These are phyloP conservation scores for Saposhnikovia divaricata DNA, from an alignment of 129 eudicot species.

Conservation along the genomic window DNA sequence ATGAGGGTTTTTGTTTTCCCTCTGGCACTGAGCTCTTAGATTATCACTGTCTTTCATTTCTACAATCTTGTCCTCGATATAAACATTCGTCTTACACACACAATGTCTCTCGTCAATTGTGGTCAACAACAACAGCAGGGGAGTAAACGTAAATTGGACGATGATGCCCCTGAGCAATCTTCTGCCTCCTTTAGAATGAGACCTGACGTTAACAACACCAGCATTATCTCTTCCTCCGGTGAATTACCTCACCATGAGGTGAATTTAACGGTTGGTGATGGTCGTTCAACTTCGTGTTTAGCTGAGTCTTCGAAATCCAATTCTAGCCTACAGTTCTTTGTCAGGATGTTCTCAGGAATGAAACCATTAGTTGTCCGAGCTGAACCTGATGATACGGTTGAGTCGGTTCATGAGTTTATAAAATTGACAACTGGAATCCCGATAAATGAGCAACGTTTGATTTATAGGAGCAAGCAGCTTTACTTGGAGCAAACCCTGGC, in stretches of 20 bases:
- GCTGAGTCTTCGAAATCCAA: background rate
- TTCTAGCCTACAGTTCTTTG: slow-evolving; percentile 52
- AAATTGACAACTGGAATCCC: slow-evolving; percentile 43
- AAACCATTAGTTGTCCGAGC: slow-evolving; percentile 46
- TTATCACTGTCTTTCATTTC: background rate
- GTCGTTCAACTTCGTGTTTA: background rate
- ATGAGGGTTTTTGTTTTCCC: background rate
- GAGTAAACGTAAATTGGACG: slow-evolving; percentile 66
- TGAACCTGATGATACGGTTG: slow-evolving; percentile 32
- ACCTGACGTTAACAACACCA: slow-evolving; percentile 10
- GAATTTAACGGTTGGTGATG: slow-evolving; percentile 10
- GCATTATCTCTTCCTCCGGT: slow-evolving; percentile 8
- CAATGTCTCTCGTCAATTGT: slow-evolving; percentile 33
- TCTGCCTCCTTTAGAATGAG: slow-evolving; percentile 30
- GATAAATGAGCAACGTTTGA: slow-evolving; percentile 42
- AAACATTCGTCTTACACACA: background rate
- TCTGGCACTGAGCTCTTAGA: background rate
- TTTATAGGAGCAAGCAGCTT: slow-evolving; percentile 64
- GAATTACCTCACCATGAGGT: background rate
- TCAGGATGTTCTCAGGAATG: slow-evolving; percentile 35
- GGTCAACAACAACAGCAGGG: background rate
- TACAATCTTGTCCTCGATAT: background rate
- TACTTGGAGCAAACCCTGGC: slow-evolving; percentile 53
- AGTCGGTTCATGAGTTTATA: slow-evolving; percentile 38
- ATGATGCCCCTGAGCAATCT: slow-evolving; percentile 24